A percentile compares a stretch with the other conserved stretches of the same genome.
These are phyloP conservation scores for Tolypocladium guangdongense DNA, from an alignment of 2,329 filamentous ascomycete genomes.

Conservation along the genomic window DNA sequence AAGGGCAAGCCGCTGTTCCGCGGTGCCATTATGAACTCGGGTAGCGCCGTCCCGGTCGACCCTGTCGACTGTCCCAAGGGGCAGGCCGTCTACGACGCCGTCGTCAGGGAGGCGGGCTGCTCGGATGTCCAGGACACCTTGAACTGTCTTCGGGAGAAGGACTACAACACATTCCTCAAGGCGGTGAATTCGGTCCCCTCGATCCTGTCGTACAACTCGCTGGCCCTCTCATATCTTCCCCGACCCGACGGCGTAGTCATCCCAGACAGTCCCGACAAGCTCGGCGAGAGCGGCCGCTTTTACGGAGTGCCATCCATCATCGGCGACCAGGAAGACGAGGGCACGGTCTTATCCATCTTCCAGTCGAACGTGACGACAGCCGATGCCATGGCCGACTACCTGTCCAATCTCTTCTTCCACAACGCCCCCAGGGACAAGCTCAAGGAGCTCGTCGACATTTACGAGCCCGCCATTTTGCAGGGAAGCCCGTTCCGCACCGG, in stretches of 20 bases:
- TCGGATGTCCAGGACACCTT: constrained; percentile 43
- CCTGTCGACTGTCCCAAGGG: constrained; percentile 55
- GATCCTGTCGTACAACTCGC: constrained; percentile 53
- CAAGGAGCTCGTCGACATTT: constrained; percentile 46
- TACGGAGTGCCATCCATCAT: constrained; percentile 42
- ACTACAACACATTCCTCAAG: constrained; percentile 49
- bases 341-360: constrained; percentile 62
- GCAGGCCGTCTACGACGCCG: constrained; percentile 52
- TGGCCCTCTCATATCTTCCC: constrained; percentile 64
- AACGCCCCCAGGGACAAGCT: constrained; percentile 40
- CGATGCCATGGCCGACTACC: constrained; percentile 47
- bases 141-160: constrained; percentile 51
- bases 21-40: constrained; percentile 68
- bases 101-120: constrained; percentile 54
- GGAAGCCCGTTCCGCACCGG: constrained; percentile 66
- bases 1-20: constrained; percentile 67
- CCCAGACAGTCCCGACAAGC: constrained; percentile 49
- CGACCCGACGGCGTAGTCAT: constrained; percentile 58
- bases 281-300: constrained; percentile 38
- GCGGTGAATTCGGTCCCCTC: constrained; percentile 62
- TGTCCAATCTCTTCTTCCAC: constrained; percentile 49
- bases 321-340: constrained; percentile 72
- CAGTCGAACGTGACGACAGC: constrained; percentile 57
- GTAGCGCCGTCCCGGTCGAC: constrained; percentile 49
- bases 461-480: constrained; percentile 40